Evolutionary conservation across 768 basidiomycete species (phyloP), one percentile per base, ranked within the genome.

Genomic region (Leccinum variicolor): DNA sequence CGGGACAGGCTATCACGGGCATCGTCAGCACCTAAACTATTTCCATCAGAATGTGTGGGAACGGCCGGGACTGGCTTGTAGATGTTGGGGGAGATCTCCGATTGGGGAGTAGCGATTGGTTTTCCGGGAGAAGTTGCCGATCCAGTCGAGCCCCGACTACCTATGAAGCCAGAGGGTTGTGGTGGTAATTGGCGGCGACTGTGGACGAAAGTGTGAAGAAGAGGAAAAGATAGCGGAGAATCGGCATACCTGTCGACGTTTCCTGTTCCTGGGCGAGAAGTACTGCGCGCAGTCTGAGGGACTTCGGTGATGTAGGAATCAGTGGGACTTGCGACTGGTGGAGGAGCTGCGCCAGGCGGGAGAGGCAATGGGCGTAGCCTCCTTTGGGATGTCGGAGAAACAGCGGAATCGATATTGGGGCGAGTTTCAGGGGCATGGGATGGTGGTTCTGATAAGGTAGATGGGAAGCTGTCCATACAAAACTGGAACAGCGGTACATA

Each of bases 51-150:
- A 19, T 57, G 56, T 6, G 53, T 31, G 2, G 70, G 71, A 10
- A 72, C 62, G 2, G 70, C 64, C 7, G 71, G 71, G 4, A 72
- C 70, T 13, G 71, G 70, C 54, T 72, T 72, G 60, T 70, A 60
- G 15, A 73, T 41, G 31, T 71, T 72, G 1, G 63, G 61, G 4
- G 19, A 17, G 15, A 53, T 9, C 23, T 72, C 71, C 3, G 66
- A 52, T 36, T 60, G 68, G 21, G 53, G 50, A 52, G 45, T 53
- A 28, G 25, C 17, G 26, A 45, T n/a, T 17, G 58, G 59, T 57
- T 55, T 73, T 25, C 53, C 60, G 15, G 56, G n/a, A 13, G 66
- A 64, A n/a, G 58, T 53, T 50, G 50, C 53, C 31, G 72, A 67
- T 17, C 61, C 66, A 3, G 47, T 62, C 5, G 70, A 69, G n/a